These are phyloP conservation scores for Eutypella sp. DNA, from an alignment of 2,329 filamentous ascomycete species.

Conservation along the genomic window DNA sequence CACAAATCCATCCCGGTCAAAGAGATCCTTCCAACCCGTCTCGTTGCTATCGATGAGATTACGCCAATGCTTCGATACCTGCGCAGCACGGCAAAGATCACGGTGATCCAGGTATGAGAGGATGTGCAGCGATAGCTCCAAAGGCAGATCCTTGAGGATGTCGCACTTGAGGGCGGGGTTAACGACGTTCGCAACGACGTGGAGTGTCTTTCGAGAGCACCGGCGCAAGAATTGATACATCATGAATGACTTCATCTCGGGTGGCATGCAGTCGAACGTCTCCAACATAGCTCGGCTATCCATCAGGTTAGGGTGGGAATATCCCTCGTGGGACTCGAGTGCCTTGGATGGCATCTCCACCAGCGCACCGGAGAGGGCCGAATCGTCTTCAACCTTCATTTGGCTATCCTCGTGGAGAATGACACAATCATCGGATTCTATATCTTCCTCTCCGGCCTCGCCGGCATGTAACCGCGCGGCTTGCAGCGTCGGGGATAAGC, in stretches of 20 bases:
- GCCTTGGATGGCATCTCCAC: slow-evolving; percentile 20
- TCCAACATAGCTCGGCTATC: slow-evolving; percentile 85
- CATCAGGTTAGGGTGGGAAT: slow-evolving; percentile 47
- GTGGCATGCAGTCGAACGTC: slow-evolving; percentile 84
- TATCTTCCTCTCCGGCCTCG: slow-evolving; percentile 39
- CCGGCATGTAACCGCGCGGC: slow-evolving; percentile 50
- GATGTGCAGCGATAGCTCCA: slow-evolving; percentile 83
- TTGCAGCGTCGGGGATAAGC: slow-evolving; percentile 84
- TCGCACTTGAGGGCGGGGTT: slow-evolving; percentile 94
- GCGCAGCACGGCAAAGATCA: slow-evolving; percentile 83
- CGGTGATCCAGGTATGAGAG: slow-evolving; percentile 79
- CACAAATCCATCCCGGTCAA: slow-evolving; percentile 77
- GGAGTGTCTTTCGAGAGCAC: slow-evolving; percentile 81
- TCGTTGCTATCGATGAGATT: slow-evolving; percentile 88
- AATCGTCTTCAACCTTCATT: slow-evolving; percentile 32
- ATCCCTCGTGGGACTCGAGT: slow-evolving; percentile 20
- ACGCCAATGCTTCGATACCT: slow-evolving; percentile 93
- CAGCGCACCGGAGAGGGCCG: slow-evolving; percentile 14
- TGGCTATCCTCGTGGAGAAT: slow-evolving; percentile 37
- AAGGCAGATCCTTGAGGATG: slow-evolving; percentile 76
- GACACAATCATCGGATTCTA: slow-evolving; percentile 33
- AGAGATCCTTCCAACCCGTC: slow-evolving; percentile 88
- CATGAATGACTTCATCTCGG: slow-evolving; percentile 89
- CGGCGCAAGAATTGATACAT: slow-evolving; percentile 93
- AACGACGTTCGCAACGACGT: slow-evolving; percentile 83